Base-by-base conservation (phyloP, 352 stramenopile species). In the Pythium myriotylum region DNA sequence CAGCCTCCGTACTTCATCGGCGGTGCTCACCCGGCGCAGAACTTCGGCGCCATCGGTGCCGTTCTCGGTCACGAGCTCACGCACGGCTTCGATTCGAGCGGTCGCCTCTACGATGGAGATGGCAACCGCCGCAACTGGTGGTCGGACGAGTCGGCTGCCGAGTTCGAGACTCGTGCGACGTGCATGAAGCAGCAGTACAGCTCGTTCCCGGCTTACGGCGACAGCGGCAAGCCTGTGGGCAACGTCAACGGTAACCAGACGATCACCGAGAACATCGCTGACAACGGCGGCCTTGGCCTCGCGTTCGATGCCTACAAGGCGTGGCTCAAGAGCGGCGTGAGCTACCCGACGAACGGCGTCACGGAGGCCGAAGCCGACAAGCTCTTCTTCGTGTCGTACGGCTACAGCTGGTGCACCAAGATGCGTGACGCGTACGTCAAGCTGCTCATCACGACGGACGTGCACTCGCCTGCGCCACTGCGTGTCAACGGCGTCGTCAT, bases 11-110 rank as follows among this genome's bases (percentile, higher is more conserved):
- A 98, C 54, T 98, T 96, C 67, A 79, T 96, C 40, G 73, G 70
- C 37, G 72, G 79, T 24, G 74, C 68, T 9, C 76, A 95, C 61
- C 75, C 88, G 52, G 87, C 89, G 17, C 84, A 95, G 24, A 97
- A 97, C 59, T 98, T 95, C 65, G 93, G 91, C 7, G 74, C 82
- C 0, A 96, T 98, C 55, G 91, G 92, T 16, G 86, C 90, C 22
- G 81, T 98, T 35, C 88, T 97, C 6, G 94, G 89, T 0, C 94
- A 98, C 66, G 94, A 98, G 70, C 96, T 98, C 67, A 97, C 89
- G 8, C 94, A 98, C 59, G 94, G 89, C 1, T 98, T 97, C 59
- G 94, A 98, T 64, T 86, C 91, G 52, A 84, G 92, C 65, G 94
- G 93, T 42, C 73, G 82, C 7, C 88, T 95, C 43, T 97, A 82